A percentile compares a stretch with the other conserved stretches of the same genome.
Conservation (phyloP, 2,329 filamentous ascomycete genomes). For the Lasiodiplodia citricola region DNA sequence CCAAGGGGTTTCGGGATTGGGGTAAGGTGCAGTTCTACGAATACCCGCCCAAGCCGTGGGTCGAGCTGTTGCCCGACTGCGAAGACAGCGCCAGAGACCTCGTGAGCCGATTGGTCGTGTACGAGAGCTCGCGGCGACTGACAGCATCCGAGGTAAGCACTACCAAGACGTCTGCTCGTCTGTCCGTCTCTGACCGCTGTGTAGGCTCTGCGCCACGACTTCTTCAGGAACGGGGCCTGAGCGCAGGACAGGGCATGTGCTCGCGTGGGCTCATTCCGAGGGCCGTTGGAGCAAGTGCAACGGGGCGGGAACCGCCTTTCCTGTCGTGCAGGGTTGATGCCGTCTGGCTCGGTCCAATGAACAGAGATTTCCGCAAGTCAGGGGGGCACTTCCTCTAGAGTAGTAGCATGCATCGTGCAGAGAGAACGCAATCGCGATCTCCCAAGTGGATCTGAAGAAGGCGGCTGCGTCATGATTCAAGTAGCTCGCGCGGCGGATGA, state of each 20-base stretch:
- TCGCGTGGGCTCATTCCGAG: conserved; percentile 1
- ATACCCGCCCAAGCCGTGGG: conserved; percentile 73
- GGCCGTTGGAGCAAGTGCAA: neutral
- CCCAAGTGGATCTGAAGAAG: conserved; percentile 2
- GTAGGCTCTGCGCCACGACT: conserved; percentile 22
- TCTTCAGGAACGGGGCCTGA: conserved; percentile 19
- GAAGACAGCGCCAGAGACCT: conserved; percentile 67
- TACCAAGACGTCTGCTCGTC: neutral
- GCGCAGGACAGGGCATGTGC: neutral
- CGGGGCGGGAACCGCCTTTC: neutral
- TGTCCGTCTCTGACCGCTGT: neutral
- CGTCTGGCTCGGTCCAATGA: neutral
- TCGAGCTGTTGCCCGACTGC: conserved; percentile 68
- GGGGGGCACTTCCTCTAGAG: neutral
- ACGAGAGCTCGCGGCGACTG: conserved; percentile 70
- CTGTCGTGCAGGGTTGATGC: conserved; percentile 7
- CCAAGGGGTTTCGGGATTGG: conserved; percentile 78
- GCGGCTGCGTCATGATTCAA: conserved; percentile 17
- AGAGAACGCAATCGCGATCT: conserved; percentile 10
- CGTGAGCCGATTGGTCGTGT: conserved; percentile 71
- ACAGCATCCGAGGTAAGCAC: conserved; percentile 66
- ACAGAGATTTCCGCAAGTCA: neutral
- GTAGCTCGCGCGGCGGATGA: conserved; percentile 8
- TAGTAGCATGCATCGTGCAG: conserved; percentile 1
- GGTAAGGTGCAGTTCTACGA: conserved; percentile 80